These are phyloP conservation scores for Biscogniauxia marginata DNA, from an alignment of 2,329 filamentous ascomycete genomes.

Conservation along the genomic window DNA sequence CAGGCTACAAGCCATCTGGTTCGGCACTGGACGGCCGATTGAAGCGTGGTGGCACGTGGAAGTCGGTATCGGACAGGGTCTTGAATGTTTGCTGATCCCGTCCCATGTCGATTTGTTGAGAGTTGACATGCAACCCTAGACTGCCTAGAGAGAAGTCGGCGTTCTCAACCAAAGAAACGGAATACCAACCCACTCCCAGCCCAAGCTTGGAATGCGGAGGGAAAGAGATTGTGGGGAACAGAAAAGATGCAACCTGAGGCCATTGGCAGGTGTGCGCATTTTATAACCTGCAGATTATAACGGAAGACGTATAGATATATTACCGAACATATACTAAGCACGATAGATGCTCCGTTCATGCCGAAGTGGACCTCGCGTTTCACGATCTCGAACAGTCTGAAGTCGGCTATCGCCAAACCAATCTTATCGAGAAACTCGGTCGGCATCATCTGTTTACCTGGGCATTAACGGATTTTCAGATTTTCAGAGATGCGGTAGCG, in stretches of 20 bases:
- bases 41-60: neutral
- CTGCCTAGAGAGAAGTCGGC: neutral
- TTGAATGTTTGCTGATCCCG: neutral
- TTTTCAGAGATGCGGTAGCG: too few species aligned
- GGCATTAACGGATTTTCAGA: too few species aligned
- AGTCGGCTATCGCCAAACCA: conserved; percentile 5
- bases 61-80: neutral
- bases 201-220: conserved; percentile 14
- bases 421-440: neutral
- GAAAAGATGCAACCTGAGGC: conserved; percentile 22
- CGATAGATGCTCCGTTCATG: conserved; percentile 8
- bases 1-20: neutral
- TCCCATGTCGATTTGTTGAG: conserved; percentile 5
- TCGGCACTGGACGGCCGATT: neutral
- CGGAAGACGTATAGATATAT: conserved; percentile 8
- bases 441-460: neutral
- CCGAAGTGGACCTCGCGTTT: conserved; percentile 3
- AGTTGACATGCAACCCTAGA: conserved; percentile 3
- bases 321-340: conserved; percentile 12
- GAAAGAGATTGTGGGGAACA: conserved; percentile 7
- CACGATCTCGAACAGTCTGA: neutral
- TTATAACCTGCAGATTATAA: neutral
- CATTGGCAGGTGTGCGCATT: conserved; percentile 12
- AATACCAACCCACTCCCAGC: conserved; percentile 3
- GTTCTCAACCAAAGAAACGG: conserved; percentile 1